phyloP scores from a whole-genome alignment of 2,329 filamentous ascomycete genomes.

The Talaromyces sp. region DNA sequence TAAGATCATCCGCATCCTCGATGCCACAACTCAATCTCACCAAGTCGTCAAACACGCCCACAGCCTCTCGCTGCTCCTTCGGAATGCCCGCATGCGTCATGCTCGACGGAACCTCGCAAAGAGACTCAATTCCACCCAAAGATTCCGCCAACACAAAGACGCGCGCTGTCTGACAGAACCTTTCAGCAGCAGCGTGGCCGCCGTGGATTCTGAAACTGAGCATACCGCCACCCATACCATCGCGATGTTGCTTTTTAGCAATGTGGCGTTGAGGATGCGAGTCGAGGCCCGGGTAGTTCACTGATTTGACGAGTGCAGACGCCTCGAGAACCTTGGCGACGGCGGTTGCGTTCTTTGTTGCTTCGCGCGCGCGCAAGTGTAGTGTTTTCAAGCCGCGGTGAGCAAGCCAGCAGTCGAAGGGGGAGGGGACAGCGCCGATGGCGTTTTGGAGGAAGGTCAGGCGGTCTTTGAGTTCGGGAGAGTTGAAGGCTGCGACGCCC shows the following conservation, averaged over 20 bases:
- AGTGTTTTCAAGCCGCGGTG: constrained; percentile 96
- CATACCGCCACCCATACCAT: constrained; percentile 96
- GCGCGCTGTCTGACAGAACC: constrained; percentile 84
- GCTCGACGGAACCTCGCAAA: constrained; percentile 86
- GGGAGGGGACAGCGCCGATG: constrained; percentile 87
- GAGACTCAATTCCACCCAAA: constrained; percentile 84
- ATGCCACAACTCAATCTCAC: constrained; percentile 91
- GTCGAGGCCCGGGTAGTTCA: constrained; percentile 91
- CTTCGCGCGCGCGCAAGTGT: constrained; percentile 84
- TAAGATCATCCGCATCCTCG: constrained; percentile 83
- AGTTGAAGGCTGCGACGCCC: constrained; percentile 95
- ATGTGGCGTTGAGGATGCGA: constrained; percentile 85
- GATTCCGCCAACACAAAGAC: constrained; percentile 94
- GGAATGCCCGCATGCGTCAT: constrained; percentile 99
- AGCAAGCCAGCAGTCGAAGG: constrained; percentile 97
- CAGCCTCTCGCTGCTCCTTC: constrained; percentile 80
- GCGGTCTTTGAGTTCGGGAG: constrained; percentile 69
- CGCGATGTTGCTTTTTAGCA: constrained; percentile 84
- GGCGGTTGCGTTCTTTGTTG: constrained; percentile 72
- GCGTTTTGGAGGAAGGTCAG: constrained; percentile 94
- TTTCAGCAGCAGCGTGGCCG: constrained; percentile 78
- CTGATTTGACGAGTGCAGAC: constrained; percentile 76
- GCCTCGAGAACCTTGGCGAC: constrained; percentile 74
- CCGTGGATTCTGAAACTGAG: constrained; percentile 91
- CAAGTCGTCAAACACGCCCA: constrained; percentile 91